Evolutionary conservation across 1,139 yeast species (phyloP).

Genomic region (Blastobotrys proliferans): DNA sequence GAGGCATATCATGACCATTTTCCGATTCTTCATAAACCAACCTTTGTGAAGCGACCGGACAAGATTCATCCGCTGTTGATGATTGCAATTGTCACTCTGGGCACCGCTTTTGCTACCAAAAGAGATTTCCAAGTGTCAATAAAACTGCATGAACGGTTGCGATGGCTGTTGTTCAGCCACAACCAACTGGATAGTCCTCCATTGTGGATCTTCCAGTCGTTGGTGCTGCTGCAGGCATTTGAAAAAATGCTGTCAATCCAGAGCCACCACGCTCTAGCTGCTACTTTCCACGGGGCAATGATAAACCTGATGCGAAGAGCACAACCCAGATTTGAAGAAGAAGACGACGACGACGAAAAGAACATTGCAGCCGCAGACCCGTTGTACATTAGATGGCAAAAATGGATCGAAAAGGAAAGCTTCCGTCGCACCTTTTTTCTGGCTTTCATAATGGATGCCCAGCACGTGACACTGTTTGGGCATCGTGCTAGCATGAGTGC

Average conservation of each 20-base stretch:
- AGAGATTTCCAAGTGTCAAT: slow-evolving; percentile 25
- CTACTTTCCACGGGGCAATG: slow-evolving; percentile 23
- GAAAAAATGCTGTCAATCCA: slow-evolving; percentile 52
- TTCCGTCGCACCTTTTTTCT: slow-evolving; percentile 18
- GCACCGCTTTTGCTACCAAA: slow-evolving; percentile 25
- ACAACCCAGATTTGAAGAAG: slow-evolving; percentile 19
- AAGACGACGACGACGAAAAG: slow-evolving; percentile 17
- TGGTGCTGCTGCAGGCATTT: slow-evolving; percentile 55
- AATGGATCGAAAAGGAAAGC: slow-evolving; percentile 21
- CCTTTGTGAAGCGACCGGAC: slow-evolving; percentile 26
- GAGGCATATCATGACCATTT: slow-evolving; percentile 32
- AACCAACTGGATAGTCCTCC: slow-evolving; percentile 29
- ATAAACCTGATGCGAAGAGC: slow-evolving; percentile 28
- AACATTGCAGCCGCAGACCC: neutral
- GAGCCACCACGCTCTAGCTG: slow-evolving; percentile 40
- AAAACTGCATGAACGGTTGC: slow-evolving; percentile 26
- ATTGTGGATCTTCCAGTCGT: slow-evolving; percentile 58
- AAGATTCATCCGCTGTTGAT: slow-evolving; percentile 27
- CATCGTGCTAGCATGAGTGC: slow-evolving; percentile 25
- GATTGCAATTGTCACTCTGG: slow-evolving; percentile 29
- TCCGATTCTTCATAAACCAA: slow-evolving; percentile 30
- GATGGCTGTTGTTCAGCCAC: slow-evolving; percentile 25
- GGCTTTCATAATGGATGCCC: slow-evolving; percentile 35
- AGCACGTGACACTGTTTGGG: slow-evolving; percentile 36
- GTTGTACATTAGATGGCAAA: slow-evolving; percentile 24